Evolutionary conservation across 208 protist genomes (phyloP).

Genomic region (Leishmania major): DNA sequence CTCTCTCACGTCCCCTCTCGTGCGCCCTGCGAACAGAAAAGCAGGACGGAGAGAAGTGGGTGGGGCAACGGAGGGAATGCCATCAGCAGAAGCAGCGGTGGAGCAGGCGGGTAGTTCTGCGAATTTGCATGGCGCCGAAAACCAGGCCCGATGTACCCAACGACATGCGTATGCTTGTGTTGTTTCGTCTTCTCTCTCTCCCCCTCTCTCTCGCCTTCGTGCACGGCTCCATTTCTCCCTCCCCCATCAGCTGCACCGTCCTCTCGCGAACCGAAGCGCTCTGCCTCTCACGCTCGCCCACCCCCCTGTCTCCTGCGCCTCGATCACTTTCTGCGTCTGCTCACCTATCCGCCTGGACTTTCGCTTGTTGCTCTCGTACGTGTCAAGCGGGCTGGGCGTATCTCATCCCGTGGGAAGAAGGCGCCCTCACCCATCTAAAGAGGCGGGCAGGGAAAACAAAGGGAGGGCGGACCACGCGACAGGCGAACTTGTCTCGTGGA

Average conservation of each 20-base stretch:
- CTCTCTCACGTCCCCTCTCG: background rate
- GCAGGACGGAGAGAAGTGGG: background rate
- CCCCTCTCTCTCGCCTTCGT: background rate
- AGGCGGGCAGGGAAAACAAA: background rate
- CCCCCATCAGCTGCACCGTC: background rate
- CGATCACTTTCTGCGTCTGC: no score
- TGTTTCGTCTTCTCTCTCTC: background rate
- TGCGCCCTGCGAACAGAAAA: background rate
- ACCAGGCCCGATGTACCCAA: background rate
- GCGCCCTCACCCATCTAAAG: background rate
- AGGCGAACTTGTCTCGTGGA: background rate
- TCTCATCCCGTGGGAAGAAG: background rate
- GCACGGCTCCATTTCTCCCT: background rate
- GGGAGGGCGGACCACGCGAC: background rate
- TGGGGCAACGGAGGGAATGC: background rate
- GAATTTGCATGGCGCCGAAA: background rate
- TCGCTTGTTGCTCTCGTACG: no score
- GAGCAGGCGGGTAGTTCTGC: background rate
- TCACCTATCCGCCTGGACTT: no score
- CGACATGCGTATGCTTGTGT: background rate
- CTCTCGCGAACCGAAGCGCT: background rate
- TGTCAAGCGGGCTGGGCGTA: no score
- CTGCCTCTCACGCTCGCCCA: no score
- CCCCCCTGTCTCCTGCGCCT: no score
- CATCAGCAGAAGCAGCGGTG: background rate